phyloP scores from a whole-genome alignment of 352 stramenopile species.

The Lagenidium giganteum region DNA sequence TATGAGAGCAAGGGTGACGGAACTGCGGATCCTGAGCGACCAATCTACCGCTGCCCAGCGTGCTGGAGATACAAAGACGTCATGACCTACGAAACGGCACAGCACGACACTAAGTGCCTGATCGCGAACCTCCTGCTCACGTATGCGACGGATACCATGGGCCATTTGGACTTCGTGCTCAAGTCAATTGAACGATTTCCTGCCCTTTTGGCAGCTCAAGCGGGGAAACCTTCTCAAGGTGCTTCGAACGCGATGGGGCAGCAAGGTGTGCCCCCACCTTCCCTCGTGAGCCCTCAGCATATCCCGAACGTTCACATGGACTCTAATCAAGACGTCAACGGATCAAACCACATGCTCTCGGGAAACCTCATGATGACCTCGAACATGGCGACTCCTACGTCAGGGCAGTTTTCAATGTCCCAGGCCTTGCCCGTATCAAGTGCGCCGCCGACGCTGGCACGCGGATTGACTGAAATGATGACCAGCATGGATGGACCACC shows the following conservation, averaged over 20 bases:
- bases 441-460: slow-evolving; percentile 24
- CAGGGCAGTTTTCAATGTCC: slow-evolving; percentile 55
- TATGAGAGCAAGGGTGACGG: slow-evolving; percentile 77
- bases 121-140: slow-evolving; percentile 79
- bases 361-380: slow-evolving; percentile 82
- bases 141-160: slow-evolving; percentile 76
- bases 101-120: slow-evolving; percentile 80
- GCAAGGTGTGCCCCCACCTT: too few species aligned
- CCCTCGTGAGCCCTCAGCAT: slow-evolving; percentile 48
- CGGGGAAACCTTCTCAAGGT: too few species aligned
- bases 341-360: too few species aligned
- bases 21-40: slow-evolving; percentile 57
- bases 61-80: slow-evolving; percentile 84
- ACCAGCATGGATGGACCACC: slow-evolving; percentile 66
- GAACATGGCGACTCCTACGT: slow-evolving; percentile 29
- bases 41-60: slow-evolving; percentile 77
- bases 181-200: slow-evolving; percentile 75
- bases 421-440: slow-evolving; percentile 27
- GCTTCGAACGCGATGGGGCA: too few species aligned
- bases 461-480: slow-evolving; percentile 58
- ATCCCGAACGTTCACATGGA: slow-evolving; percentile 17
- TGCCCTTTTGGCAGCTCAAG: slow-evolving; percentile 47
- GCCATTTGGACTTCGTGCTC: slow-evolving; percentile 69
- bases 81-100: slow-evolving; percentile 79
- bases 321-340: too few species aligned